Evolutionary conservation across 2,329 filamentous ascomycete species (phyloP).

Genomic region (Sordariomycetes sp.): DNA sequence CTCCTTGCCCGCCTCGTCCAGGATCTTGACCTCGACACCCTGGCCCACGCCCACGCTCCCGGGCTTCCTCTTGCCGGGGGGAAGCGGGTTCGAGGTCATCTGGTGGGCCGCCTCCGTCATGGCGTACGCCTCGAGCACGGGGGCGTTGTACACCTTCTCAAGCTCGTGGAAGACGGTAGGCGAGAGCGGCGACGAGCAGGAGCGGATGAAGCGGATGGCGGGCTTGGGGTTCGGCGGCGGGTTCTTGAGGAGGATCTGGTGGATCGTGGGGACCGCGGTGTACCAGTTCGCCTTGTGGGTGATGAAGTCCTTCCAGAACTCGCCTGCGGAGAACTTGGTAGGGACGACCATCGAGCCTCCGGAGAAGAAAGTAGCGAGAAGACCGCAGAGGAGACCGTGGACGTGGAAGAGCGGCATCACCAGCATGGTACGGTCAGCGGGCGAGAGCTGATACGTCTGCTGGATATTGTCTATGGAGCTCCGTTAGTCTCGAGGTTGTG

Average conservation of each 20-base stretch:
- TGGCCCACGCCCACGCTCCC: constrained; percentile 75
- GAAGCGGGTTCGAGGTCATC: constrained; percentile 67
- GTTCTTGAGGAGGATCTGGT: constrained; percentile 73
- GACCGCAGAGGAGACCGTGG: constrained; percentile 72
- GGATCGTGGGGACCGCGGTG: constrained; percentile 84
- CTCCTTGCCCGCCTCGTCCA: constrained; percentile 56
- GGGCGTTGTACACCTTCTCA: constrained; percentile 61
- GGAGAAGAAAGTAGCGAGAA: constrained; percentile 63
- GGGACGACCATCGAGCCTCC: constrained; percentile 73
- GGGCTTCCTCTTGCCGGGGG: constrained; percentile 60
- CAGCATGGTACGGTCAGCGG: constrained; percentile 64
- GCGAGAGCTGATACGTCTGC: constrained; percentile 59
- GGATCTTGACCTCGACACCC: constrained; percentile 69
- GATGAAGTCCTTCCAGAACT: constrained; percentile 72
- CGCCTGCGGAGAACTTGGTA: constrained; percentile 63
- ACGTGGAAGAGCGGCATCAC: constrained; percentile 91
- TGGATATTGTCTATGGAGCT: constrained; percentile 52
- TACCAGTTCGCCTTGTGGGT: constrained; percentile 76
- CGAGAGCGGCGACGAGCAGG: constrained; percentile 72
- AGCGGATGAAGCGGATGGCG: constrained; percentile 73
- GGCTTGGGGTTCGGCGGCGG: constrained; percentile 55
- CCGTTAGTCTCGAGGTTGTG: not conserved
- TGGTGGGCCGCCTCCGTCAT: constrained; percentile 87
- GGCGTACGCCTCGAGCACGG: constrained; percentile 79
- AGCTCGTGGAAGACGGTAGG: constrained; percentile 72